Base-by-base conservation (phyloP, 2,329 filamentous ascomycete genomes). In the Trichoderma polysporum region DNA sequence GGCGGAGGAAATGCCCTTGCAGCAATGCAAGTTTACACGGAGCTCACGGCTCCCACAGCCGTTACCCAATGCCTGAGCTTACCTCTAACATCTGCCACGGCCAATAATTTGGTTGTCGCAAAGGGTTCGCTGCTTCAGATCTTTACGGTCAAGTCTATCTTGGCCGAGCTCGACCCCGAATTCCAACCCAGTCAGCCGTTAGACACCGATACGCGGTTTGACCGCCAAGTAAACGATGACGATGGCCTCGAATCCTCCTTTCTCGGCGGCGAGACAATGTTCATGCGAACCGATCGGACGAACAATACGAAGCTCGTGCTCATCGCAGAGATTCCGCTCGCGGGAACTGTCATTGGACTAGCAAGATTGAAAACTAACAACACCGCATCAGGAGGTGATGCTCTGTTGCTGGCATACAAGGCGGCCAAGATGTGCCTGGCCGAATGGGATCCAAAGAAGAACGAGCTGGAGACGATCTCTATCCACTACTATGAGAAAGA, bases 401-500 rank as follows among this genome's bases (percentile, higher is more conserved):
- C 91, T 54, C 83, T 99, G 65, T 82, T 99, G 65, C 79, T 98
- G 66, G 91, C 93, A 0, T 91, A 94, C 79, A 91, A 91, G 75
- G 93, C 97, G 79, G 95, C 95, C 49, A 97, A 97, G 80, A 85
- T 98, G 75, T 96, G 92, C 78, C 83, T 99, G 77, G 85, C 97
- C 66, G 92, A 97, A 81, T 99, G 95, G 95, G 92, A 98, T 76
- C 89, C 92, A 9, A 88, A 91, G 76, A 88, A 88, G 71, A 85
- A 91, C 78, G 87, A 87, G 60, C 89, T 98, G 73, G 89, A 90
- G 73, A 98, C 94, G 62, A 88, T 95, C 70, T 98, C 94, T 60
- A 94, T 99, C 74, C 95, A 99, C 81, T 98, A 94, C 83, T 99
- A 98, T 80, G 95, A 99, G 78, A 92, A 95, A 77, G 94, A 97